Conservation (phyloP, 2,329 filamentous ascomycete species). For the Davidsoniella virescens region DNA sequence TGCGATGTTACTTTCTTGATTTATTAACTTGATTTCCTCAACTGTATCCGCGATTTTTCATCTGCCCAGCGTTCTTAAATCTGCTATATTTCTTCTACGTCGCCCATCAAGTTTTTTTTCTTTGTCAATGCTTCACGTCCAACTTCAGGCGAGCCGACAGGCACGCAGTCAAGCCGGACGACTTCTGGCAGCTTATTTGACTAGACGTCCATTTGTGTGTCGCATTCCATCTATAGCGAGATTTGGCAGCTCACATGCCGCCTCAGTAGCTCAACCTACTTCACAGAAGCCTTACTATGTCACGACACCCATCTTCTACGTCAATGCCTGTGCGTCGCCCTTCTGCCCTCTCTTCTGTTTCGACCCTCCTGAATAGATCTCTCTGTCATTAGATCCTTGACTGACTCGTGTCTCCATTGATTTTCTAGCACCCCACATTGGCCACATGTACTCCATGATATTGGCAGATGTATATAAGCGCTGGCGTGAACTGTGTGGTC, state of each 20-base stretch:
- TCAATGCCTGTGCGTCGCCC: constrained; percentile 60
- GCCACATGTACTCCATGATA: constrained; percentile 87
- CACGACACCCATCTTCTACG: constrained; percentile 96
- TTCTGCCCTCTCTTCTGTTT: background rate
- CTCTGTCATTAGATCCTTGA: constrained; percentile 14
- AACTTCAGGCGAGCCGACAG: background rate
- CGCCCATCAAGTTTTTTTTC: background rate
- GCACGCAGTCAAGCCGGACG: background rate
- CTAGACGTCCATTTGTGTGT: background rate
- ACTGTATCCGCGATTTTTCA: background rate
- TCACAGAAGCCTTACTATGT: constrained; percentile 71
- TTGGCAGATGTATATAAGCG: constrained; percentile 82
- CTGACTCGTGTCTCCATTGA: background rate
- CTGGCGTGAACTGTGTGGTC: constrained; percentile 66
- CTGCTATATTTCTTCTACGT: background rate
- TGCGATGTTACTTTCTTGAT: no score
- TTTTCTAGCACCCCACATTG: constrained; percentile 66
- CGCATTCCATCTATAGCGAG: background rate
- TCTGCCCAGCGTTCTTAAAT: background rate
- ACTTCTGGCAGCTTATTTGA: background rate
- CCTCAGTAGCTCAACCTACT: background rate
- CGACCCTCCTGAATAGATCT: background rate
- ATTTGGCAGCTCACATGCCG: background rate
- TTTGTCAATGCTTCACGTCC: background rate
- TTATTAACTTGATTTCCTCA: no score